phyloP scores from a whole-genome alignment of 257 asterid species.

The Gynochthodes officinalis region DNA sequence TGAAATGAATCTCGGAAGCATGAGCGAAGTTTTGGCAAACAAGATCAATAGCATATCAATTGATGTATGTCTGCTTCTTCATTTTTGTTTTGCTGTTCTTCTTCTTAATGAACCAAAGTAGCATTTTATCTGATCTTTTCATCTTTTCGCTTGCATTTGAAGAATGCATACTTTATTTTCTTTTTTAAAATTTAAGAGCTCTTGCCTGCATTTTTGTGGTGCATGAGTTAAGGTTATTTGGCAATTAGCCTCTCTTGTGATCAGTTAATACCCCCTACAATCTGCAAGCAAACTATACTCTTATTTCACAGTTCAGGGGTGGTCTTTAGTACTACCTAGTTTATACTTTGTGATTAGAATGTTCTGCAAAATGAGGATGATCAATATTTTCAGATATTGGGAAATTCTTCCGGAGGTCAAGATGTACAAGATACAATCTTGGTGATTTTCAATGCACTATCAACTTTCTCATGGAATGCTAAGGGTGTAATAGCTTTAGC shows the following conservation, averaged over 20 bases:
- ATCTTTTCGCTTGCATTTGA: not conserved
- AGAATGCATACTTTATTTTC: not conserved
- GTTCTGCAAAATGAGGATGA: not conserved
- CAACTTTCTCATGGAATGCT: conserved; percentile 17
- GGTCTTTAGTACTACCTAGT: no score
- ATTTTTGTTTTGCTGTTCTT: not conserved
- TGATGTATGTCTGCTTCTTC: not conserved
- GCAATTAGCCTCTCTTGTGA: no score
- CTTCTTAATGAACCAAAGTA: not conserved
- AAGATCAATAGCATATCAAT: conserved; percentile 12
- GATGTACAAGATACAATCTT: conserved; percentile 7
- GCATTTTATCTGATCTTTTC: not conserved
- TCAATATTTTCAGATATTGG: conserved; percentile 9
- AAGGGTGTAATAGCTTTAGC: conserved; percentile 21
- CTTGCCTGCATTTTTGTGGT: not conserved
- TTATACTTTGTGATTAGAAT: not conserved
- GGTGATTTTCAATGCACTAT: conserved; percentile 12
- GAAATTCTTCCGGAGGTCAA: conserved; percentile 9
- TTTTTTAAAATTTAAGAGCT: no score
- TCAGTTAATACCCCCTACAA: no score
- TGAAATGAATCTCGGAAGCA: not conserved
- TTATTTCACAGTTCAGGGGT: no score
- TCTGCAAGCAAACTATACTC: no score
- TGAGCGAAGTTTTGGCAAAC: not conserved
- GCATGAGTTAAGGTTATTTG: not conserved